Percentiles rank a stretch among this genome's conserved stretches.
Conservation (phyloP, 345 rosid genomes). For the Physaria fendleri region DNA sequence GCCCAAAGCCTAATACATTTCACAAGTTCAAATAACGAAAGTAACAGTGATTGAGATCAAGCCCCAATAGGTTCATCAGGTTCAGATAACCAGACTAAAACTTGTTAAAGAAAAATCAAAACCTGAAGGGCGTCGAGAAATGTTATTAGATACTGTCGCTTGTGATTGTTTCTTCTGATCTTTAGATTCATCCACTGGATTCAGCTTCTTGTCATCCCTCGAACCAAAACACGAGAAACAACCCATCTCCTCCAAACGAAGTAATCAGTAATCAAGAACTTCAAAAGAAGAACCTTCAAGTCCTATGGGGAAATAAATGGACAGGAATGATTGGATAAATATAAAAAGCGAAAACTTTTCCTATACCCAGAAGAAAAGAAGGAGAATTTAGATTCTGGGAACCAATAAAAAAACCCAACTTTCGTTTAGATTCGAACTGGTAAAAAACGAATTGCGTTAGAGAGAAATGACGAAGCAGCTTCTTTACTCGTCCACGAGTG, state of each 20-base stretch:
- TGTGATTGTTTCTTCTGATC: constrained; percentile 47
- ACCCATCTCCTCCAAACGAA: constrained; percentile 74
- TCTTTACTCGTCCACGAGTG: constrained; percentile 28
- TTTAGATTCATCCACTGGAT: constrained; percentile 48
- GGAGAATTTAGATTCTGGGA: constrained; percentile 27
- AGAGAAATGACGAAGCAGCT: constrained; percentile 18
- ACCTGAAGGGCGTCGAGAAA: constrained; percentile 79
- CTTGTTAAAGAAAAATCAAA: constrained; percentile 3
- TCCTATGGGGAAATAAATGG: constrained; percentile 14
- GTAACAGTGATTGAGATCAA: constrained; percentile 20
- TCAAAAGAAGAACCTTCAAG: constrained; percentile 17
- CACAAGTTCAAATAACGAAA: neutral
- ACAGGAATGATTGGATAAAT: neutral
- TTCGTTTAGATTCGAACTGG: constrained; percentile 34
- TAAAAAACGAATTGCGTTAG: constrained; percentile 17
- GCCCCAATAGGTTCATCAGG: neutral
- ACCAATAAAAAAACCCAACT: constrained; percentile 9
- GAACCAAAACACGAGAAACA: constrained; percentile 94
- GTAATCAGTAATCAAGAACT: constrained; percentile 5
- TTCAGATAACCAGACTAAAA: constrained; percentile 21
- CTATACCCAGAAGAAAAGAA: constrained; percentile 3
- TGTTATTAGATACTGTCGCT: constrained; percentile 46
- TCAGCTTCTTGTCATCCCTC: constrained; percentile 71
- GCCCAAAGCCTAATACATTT: constrained; percentile 6
- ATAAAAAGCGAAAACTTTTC: neutral